These are phyloP conservation scores for Debaryomycetaceae sp. DNA, from an alignment of 1,139 yeast species.

Conservation along the genomic window DNA sequence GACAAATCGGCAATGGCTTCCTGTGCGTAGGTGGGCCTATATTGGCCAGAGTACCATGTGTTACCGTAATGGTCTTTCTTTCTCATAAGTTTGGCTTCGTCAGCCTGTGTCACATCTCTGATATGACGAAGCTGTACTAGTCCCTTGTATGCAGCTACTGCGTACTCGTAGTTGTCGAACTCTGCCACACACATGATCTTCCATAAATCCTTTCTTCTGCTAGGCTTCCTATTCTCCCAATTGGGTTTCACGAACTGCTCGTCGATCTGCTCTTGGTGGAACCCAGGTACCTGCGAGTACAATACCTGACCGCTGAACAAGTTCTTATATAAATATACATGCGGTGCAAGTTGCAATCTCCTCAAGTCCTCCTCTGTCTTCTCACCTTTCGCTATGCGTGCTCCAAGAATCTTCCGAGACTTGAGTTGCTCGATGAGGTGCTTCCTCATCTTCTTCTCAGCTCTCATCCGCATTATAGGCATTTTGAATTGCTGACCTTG, in stretches of 20 bases:
- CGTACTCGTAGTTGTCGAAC: slow-evolving; percentile 58
- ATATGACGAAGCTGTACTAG: slow-evolving; percentile 68
- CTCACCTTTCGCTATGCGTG: slow-evolving; percentile 42
- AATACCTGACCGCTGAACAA: slow-evolving; percentile 85
- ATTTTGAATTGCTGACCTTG: slow-evolving; percentile 17
- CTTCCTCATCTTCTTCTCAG: slow-evolving; percentile 51
- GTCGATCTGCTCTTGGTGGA: slow-evolving; percentile 67
- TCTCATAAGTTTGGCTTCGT: slow-evolving; percentile 66
- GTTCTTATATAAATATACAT: slow-evolving; percentile 78
- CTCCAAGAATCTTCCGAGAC: slow-evolving; percentile 42
- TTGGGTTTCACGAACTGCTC: slow-evolving; percentile 73
- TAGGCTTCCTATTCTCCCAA: slow-evolving; percentile 85
- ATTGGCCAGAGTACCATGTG: slow-evolving; percentile 83
- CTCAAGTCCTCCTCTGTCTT: slow-evolving; percentile 31
- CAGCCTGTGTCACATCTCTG: slow-evolving; percentile 59
- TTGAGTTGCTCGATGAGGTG: slow-evolving; percentile 47
- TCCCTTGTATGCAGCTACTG: slow-evolving; percentile 72
- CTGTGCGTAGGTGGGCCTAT: slow-evolving; percentile 84
- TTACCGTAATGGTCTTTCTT: slow-evolving; percentile 74
- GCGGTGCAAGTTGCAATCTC: slow-evolving; percentile 59
- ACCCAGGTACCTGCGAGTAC: slow-evolving; percentile 79
- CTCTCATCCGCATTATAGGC: slow-evolving; percentile 41
- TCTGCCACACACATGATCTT: slow-evolving; percentile 84
- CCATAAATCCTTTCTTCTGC: slow-evolving; percentile 84
- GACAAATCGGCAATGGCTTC: slow-evolving; percentile 89